Evolutionary conservation across 2,329 filamentous ascomycete genomes (phyloP).

Genomic region (Mycogone perniciosa): DNA sequence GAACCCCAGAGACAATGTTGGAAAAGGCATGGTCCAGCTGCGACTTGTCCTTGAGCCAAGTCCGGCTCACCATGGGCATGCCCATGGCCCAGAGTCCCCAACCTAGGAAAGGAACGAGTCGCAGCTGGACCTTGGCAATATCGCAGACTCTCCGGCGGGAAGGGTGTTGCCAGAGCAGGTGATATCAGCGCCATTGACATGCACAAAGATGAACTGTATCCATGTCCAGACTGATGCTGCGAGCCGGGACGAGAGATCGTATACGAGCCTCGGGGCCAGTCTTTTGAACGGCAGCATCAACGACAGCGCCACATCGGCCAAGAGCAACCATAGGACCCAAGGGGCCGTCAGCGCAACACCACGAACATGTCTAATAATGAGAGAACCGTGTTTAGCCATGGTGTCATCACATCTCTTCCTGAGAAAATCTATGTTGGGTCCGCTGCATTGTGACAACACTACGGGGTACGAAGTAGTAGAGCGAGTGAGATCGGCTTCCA

Average conservation of each 20-base stretch:
- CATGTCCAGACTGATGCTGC: constrained; percentile 50
- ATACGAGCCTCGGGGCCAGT: constrained; percentile 43
- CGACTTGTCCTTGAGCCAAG: constrained; percentile 50
- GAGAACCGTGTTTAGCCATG: constrained; percentile 15
- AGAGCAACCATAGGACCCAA: constrained; percentile 47
- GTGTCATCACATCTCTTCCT: background rate
- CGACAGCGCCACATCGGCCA: constrained; percentile 46
- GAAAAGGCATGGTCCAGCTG: constrained; percentile 53
- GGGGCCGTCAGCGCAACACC: constrained; percentile 39
- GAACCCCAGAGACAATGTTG: constrained; percentile 46
- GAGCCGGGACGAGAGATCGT: constrained; percentile 48
- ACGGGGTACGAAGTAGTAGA: too few relatives aligned
- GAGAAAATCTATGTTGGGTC: background rate
- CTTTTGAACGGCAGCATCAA: constrained; percentile 41
- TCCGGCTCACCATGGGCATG: constrained; percentile 56
- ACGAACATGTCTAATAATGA: constrained; percentile 33
- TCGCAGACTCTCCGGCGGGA: constrained; percentile 49
- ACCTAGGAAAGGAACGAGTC: constrained; percentile 53
- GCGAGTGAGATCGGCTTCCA: background rate
- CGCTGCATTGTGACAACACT: background rate
- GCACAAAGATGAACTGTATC: constrained; percentile 52
- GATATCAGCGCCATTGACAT: constrained; percentile 47
- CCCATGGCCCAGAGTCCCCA: constrained; percentile 61
- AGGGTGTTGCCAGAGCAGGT: constrained; percentile 46
- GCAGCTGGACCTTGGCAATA: constrained; percentile 55